These are phyloP conservation scores for Larix sibirica DNA, from an alignment of 83 land plant species.

Conservation along the genomic window DNA sequence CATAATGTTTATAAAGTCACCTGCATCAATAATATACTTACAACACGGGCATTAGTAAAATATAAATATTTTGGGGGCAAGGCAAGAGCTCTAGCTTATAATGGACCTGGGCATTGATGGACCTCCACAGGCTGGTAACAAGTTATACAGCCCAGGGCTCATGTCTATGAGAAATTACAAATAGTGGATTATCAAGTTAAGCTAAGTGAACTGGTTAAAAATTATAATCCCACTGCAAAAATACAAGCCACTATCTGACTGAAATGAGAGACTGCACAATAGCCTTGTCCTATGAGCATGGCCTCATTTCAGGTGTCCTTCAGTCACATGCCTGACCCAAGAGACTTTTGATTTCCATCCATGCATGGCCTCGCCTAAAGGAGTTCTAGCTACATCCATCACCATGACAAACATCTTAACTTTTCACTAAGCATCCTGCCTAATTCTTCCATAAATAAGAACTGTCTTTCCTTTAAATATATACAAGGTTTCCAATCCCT, in stretches of 20 bases:
- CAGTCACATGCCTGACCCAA: background rate
- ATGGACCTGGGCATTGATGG: background rate
- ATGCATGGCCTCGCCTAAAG: background rate
- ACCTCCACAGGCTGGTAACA: background rate
- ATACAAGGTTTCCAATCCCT: too few relatives aligned
- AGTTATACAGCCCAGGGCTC: background rate
- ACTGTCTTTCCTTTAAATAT: too few relatives aligned
- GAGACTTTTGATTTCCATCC: background rate
- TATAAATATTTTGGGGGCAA: background rate
- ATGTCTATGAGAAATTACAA: constrained; percentile 1
- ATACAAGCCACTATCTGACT: background rate
- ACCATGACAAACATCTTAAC: background rate
- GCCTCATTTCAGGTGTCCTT: background rate
- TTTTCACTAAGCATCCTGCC: too few relatives aligned
- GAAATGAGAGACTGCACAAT: background rate
- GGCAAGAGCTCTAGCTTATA: background rate
- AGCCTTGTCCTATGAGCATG: background rate
- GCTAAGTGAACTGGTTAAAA: background rate
- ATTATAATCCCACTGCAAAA: background rate
- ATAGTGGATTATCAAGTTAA: background rate
- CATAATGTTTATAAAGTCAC: too few relatives aligned
- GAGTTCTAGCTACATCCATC: background rate
- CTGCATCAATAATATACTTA: background rate
- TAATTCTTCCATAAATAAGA: too few relatives aligned
- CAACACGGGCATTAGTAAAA: background rate